phyloP scores from a whole-genome alignment of 2,329 filamentous ascomycete genomes.

The Ascochyta lentis region DNA sequence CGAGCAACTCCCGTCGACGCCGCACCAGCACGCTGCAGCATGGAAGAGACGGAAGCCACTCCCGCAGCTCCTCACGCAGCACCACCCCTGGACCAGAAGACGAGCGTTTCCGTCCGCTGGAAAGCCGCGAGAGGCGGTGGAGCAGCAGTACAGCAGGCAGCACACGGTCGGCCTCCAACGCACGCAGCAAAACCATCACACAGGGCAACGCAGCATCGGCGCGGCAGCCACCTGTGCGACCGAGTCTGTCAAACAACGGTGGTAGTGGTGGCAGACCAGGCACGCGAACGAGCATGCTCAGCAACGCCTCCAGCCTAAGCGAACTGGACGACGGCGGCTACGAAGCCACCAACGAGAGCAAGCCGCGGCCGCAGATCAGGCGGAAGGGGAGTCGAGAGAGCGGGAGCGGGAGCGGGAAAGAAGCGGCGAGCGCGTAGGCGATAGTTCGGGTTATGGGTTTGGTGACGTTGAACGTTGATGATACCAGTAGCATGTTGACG shows the following conservation, averaged over 20 bases:
- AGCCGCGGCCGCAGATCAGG: neutral
- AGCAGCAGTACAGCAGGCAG: constrained; percentile 43
- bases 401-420: constrained; percentile 12
- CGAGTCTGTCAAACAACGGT: constrained; percentile 24
- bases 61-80: constrained; percentile 41
- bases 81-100: constrained; percentile 42
- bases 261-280: constrained; percentile 40
- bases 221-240: constrained; percentile 28
- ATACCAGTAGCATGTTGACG: neutral
- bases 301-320: constrained; percentile 33
- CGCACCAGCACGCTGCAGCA: constrained; percentile 34
- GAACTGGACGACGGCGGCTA: constrained; percentile 26
- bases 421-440: constrained; percentile 5
- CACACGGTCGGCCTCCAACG: constrained; percentile 29
- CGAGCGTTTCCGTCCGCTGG: constrained; percentile 27
- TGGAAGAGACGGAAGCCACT: constrained; percentile 38
- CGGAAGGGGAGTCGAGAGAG: constrained; percentile 13
- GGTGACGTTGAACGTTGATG: neutral
- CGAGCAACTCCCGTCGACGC: constrained; percentile 26
- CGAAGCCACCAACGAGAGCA: constrained; percentile 10
- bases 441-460: too few relatives aligned
- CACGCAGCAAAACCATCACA: constrained; percentile 25
- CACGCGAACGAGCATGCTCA: constrained; percentile 44
- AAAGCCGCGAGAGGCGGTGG: constrained; percentile 39
- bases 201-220: constrained; percentile 37